Base-by-base conservation (phyloP, 1,284 basidiomycete species). In the Porphyrellus sp. region DNA sequence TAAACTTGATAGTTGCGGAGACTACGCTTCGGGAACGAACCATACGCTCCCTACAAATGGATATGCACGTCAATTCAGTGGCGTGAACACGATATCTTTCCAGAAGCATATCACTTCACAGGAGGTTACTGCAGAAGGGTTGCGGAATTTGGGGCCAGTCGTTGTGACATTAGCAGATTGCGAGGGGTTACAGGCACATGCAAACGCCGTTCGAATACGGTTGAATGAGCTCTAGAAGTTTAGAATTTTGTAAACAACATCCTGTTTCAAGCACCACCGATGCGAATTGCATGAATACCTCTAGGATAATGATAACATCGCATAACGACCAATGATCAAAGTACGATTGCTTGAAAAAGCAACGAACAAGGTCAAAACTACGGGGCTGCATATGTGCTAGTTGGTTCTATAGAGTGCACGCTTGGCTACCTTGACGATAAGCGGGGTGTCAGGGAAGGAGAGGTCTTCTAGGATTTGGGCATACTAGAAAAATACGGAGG, bases 21-120 rank as follows among this genome's bases (percentile, higher is more conserved):
- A 99, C 71, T 99, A 99, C 65, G 97, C 97, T 4, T 95, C 92
- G 0, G 97, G 97, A 21, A 99, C 97, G 9, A 99, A 99, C 72
- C 97, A 99, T 77, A 98, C 96, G 0, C 79, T 95, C 30, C 93
- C 93, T 24, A 96, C 91, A 5, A 94, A 93, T 64, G 95, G 94
- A 20, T 98, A 95, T 67, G 97, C 97, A 15, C 87, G 93, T 51
- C 95, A 98, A 70, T 99, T 97, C 76, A 95, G 92, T 59, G 97
- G 97, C 16, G 97, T 99, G 61, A 98, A 97, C 73, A 98, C 96
- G 0, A 78, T 85, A 20, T 94, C 94, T 1, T 99, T 99, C 86
- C 94, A 98, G 72, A 99, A 99, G 73, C 91, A 98, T 72, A 98
- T 99, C 66, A 99, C 97, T 7, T 91, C 91, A 8, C 97, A 99